A percentile compares a stretch with the other conserved stretches of the same genome.
Conservation (phyloP, 2,329 filamentous ascomycete genomes). For the Alternaria incomplexa region DNA sequence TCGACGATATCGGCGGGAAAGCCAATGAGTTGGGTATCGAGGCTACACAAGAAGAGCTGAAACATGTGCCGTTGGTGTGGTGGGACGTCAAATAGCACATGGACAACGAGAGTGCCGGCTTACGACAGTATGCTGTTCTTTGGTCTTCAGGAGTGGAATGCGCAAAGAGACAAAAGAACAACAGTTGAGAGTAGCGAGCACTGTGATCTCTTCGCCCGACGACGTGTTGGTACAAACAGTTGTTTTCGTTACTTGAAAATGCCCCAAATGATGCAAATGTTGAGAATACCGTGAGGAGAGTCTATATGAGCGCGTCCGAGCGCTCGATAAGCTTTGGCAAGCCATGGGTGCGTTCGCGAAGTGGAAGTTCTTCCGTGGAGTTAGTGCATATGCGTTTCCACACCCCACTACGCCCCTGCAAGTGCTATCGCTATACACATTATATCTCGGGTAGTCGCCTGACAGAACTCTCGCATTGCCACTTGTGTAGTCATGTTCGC, state of each 20-base stretch:
- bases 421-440: neutral
- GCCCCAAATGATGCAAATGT: neutral
- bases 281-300: neutral
- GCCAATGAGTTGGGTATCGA: neutral
- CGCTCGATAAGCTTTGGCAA: neutral
- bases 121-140: constrained; percentile 20
- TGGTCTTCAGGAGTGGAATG: neutral
- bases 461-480: neutral
- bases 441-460: neutral
- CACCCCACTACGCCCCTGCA: neutral
- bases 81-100: neutral
- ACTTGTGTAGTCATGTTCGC: neutral
- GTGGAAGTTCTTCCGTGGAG: neutral
- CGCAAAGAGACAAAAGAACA: neutral
- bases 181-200: neutral
- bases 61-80: neutral
- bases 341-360: neutral
- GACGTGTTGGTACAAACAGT: neutral
- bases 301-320: neutral
- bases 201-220: neutral
- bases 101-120: neutral
- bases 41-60: neutral
- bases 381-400: neutral
- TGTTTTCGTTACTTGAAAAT: neutral
- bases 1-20: neutral